A percentile compares a stretch with the other conserved stretches of the same genome.
Evolutionary conservation across 345 rosid species (phyloP).

Genomic region (Pugionium cornutum): DNA sequence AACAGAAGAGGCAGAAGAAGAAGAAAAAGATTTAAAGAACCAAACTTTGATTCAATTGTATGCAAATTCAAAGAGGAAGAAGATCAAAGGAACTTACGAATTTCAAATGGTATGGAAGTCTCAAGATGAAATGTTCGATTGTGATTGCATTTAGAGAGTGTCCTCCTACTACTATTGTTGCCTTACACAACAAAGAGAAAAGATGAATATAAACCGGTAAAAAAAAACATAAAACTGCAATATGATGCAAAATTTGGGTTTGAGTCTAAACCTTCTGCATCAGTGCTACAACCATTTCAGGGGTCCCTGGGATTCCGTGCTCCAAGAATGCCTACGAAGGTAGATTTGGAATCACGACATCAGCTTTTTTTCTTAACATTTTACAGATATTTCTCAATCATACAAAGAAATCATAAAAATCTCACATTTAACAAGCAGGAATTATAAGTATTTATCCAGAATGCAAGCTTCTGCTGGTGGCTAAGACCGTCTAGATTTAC

Average conservation of each 20-base stretch:
- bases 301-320: slow-evolving; percentile 73
- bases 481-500: slow-evolving; percentile 66
- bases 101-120: slow-evolving; percentile 89
- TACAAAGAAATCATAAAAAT: not conserved
- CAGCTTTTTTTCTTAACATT: not conserved
- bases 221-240: not conserved
- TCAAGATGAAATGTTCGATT: slow-evolving; percentile 87
- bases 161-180: slow-evolving; percentile 72
- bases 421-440: slow-evolving; percentile 87
- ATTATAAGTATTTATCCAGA: slow-evolving; percentile 92
- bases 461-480: slow-evolving; percentile 95
- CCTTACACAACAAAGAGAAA: slow-evolving; percentile 52
- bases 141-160: slow-evolving; percentile 74
- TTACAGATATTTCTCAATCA: slow-evolving; percentile 1
- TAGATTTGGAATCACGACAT: not conserved
- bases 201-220: not conserved
- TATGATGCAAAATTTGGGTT: slow-evolving; percentile 4
- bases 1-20: not conserved
- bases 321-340: slow-evolving; percentile 69
- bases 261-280: slow-evolving; percentile 73
- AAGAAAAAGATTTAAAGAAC: not conserved
- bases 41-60: not conserved
- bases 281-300: slow-evolving; percentile 75
- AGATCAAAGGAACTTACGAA: slow-evolving; percentile 52
- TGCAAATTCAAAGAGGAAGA: not conserved